Percentiles rank a stretch among this genome's conserved stretches.
Evolutionary conservation across 1,284 basidiomycete genomes (phyloP).

Genomic region (Trametes hirsuta): DNA sequence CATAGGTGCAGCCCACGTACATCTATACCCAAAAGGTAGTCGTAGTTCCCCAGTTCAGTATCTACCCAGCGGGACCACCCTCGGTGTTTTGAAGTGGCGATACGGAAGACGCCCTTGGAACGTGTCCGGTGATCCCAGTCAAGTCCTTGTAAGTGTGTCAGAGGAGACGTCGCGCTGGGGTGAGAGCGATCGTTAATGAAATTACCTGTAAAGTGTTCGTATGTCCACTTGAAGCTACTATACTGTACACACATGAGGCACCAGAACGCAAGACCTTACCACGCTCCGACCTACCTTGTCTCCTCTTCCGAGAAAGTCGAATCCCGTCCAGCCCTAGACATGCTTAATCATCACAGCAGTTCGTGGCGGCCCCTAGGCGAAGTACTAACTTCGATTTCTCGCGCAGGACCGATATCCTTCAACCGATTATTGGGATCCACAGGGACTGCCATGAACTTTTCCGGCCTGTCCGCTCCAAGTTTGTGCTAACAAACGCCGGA

Average conservation of each 20-base stretch:
- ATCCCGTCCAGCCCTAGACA: slow-evolving; percentile 83
- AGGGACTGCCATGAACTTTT: slow-evolving; percentile 76
- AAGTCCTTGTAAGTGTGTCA: slow-evolving; percentile 53
- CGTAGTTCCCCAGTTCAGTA: slow-evolving; percentile 75
- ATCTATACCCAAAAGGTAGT: slow-evolving; percentile 77
- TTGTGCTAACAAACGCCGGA: slow-evolving; percentile 62
- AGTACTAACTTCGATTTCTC: slow-evolving; percentile 67
- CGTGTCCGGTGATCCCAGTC: slow-evolving; percentile 83
- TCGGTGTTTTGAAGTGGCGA: slow-evolving; percentile 55
- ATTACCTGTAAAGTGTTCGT: slow-evolving; percentile 74
- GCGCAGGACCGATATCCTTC: slow-evolving; percentile 58
- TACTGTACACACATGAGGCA: slow-evolving; percentile 49
- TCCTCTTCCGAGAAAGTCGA: slow-evolving; percentile 79
- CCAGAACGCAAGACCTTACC: not conserved
- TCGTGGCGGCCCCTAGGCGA: not conserved
- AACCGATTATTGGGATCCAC: slow-evolving; percentile 71
- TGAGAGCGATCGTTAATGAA: not conserved
- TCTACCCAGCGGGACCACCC: slow-evolving; percentile 77
- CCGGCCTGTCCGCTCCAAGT: slow-evolving; percentile 81
- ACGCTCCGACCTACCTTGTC: slow-evolving; percentile 56
- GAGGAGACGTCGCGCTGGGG: not conserved
- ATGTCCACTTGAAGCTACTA: slow-evolving; percentile 67
- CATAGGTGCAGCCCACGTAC: slow-evolving; percentile 40
- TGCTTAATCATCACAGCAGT: not conserved
- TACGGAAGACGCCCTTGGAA: slow-evolving; percentile 65